Evolutionary conservation across 345 rosid species (phyloP), one percentile per base, ranked within the genome.

Genomic region (Anastatica hierochuntica): DNA sequence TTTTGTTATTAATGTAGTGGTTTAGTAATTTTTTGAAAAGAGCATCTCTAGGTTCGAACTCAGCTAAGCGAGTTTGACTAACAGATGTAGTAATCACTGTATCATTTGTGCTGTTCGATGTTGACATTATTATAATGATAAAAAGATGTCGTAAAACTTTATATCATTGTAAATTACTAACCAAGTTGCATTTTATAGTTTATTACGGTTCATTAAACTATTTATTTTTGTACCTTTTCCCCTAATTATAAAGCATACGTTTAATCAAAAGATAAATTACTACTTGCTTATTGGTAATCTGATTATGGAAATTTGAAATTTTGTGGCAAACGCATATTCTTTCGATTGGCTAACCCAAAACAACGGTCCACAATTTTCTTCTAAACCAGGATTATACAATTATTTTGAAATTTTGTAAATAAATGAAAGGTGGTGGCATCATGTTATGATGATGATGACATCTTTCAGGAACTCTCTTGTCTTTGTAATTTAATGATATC

Each of bases 361-460:
- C 43, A 58, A 58, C 71, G 71, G 65, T 66, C 60, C 48, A 58
- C 1, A 24, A 10, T 58, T 51, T 21, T 59, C 37, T 14, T 37
- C 41, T 6, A 24, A 16, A 48, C 12, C 11, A 53, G 2, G 6
- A 33, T n/a, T n/a, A n/a, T n/a, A n/a, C n/a, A n/a, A n/a, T n/a
- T n/a, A n/a, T n/a, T n/a, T n/a, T n/a, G n/a, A n/a, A n/a, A n/a
- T n/a, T n/a, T n/a, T n/a, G n/a, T n/a, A n/a, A n/a, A n/a, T n/a
- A n/a, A n/a, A n/a, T n/a, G n/a, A n/a, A n/a, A 41, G 33, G 39
- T 47, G 53, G 41, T 34, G 57, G 26, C 70, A 58, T 66, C 36
- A 58, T 66, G 70, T 51, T 29, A 7, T 24, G 14, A 51, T 51
- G 53, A 66, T 66, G 70, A 66, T 42, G 69, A 49, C 63, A 56